A percentile compares a stretch with the other conserved stretches of the same genome.
Evolutionary conservation across 805 yeast species (phyloP).

Genomic region (Saccharomyces jurei): DNA sequence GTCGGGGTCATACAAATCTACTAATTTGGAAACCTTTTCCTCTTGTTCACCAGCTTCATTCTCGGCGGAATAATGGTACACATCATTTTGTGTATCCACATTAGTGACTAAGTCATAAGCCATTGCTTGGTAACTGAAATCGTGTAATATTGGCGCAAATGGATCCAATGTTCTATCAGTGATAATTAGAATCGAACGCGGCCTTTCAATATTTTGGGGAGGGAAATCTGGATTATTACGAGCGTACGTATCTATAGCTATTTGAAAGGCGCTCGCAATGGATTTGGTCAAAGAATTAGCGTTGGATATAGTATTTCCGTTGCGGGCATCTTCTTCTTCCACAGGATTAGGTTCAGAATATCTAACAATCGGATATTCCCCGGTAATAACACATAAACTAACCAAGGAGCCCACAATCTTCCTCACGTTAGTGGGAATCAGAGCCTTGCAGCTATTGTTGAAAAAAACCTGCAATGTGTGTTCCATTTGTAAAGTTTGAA

Average conservation of each 20-base stretch:
- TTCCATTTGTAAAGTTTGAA: constrained; percentile 50
- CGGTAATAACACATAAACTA: constrained; percentile 65
- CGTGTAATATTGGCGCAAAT: constrained; percentile 78
- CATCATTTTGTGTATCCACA: constrained; percentile 35
- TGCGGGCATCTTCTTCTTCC: constrained; percentile 40
- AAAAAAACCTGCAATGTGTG: constrained; percentile 66
- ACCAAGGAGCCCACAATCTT: constrained; percentile 58
- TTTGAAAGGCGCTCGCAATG: constrained; percentile 67
- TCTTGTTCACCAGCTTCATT: constrained; percentile 43
- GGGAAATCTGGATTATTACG: constrained; percentile 61
- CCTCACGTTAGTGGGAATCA: constrained; percentile 51
- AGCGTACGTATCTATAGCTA: constrained; percentile 65
- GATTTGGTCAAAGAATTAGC: constrained; percentile 49
- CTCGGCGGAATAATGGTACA: constrained; percentile 48
- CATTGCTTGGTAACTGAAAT: constrained; percentile 87
- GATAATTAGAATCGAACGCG: constrained; percentile 65
- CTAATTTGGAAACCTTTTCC: constrained; percentile 40
- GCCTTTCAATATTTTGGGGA: constrained; percentile 44
- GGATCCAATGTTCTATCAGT: constrained; percentile 80
- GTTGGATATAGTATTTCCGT: not conserved
- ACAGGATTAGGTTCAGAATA: constrained; percentile 45
- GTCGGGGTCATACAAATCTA: constrained; percentile 51
- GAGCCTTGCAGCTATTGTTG: constrained; percentile 52
- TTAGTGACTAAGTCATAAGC: constrained; percentile 62
- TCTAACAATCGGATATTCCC: constrained; percentile 83